phyloP scores from a whole-genome alignment of 768 basidiomycete species.

The Roridomyces roridus region DNA sequence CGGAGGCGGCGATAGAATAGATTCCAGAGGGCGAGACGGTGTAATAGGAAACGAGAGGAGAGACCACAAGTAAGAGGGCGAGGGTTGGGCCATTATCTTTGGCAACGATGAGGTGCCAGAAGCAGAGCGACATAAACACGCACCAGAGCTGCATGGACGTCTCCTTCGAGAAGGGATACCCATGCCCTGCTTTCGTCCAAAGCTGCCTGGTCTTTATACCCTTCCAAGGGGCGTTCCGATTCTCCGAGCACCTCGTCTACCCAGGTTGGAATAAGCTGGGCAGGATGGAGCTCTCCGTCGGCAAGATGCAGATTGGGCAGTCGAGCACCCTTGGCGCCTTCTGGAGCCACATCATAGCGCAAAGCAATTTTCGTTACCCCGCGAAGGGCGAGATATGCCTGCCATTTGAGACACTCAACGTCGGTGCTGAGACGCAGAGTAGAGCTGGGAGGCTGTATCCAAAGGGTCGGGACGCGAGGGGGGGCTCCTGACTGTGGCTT shows the following conservation, averaged over 20 bases:
- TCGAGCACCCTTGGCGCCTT: constrained; percentile 71
- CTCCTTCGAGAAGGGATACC: constrained; percentile 79
- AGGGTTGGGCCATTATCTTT: constrained; percentile 58
- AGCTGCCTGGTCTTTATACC: constrained; percentile 64
- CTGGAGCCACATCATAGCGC: constrained; percentile 71
- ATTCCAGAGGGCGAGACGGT: constrained; percentile 45
- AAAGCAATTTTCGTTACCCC: constrained; percentile 57
- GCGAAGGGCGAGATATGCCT: constrained; percentile 79
- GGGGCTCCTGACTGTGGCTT: constrained; percentile 31
- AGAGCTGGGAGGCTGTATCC: constrained; percentile 62
- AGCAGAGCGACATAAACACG: constrained; percentile 28
- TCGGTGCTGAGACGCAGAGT: constrained; percentile 65
- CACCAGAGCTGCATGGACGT: constrained; percentile 79
- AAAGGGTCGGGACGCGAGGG: constrained; percentile 55
- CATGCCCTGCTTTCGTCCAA: constrained; percentile 83
- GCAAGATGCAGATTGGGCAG: constrained; percentile 78
- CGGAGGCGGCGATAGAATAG: constrained; percentile 68
- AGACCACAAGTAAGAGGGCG: constrained; percentile 46
- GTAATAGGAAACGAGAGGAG: constrained; percentile 45
- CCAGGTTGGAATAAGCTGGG: constrained; percentile 77
- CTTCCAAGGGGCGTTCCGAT: constrained; percentile 58
- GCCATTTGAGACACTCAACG: constrained; percentile 91
- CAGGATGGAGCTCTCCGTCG: constrained; percentile 61
- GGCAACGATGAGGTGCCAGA: not conserved
- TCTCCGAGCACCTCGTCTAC: constrained; percentile 60